These are phyloP conservation scores for Apocynum venetum DNA, from an alignment of 257 asterid species.

Conservation along the genomic window DNA sequence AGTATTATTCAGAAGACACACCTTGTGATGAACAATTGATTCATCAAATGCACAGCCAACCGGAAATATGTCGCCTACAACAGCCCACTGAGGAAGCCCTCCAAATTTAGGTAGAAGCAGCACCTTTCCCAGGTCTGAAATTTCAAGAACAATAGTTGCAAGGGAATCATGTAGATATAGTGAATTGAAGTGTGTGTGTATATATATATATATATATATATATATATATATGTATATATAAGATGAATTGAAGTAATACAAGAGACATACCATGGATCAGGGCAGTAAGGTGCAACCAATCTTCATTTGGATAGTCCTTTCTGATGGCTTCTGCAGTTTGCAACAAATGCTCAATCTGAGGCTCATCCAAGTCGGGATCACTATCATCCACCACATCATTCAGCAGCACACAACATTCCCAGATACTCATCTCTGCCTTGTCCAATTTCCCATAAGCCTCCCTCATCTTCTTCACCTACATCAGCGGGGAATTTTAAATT, in stretches of 20 bases:
- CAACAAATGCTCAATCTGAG: slow-evolving; percentile 44
- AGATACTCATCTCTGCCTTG: slow-evolving; percentile 40
- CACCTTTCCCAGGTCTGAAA: slow-evolving; percentile 42
- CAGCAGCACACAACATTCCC: slow-evolving; percentile 51
- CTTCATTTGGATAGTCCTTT: slow-evolving; percentile 40
- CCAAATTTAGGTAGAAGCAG: slow-evolving; percentile 40
- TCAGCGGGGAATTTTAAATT: background rate
- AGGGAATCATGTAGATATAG: background rate
- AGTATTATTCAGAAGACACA: background rate
- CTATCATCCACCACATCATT: slow-evolving; percentile 44
- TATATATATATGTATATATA: too few relatives aligned
- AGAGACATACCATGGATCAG: slow-evolving; percentile 35
- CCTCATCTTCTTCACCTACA: slow-evolving; percentile 34
- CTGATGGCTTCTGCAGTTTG: slow-evolving; percentile 52
- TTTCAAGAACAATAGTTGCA: background rate
- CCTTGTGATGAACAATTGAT: slow-evolving; percentile 39
- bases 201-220: too few relatives aligned
- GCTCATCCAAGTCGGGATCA: slow-evolving; percentile 51
- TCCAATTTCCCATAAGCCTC: slow-evolving; percentile 31
- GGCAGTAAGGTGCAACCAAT: slow-evolving; percentile 48
- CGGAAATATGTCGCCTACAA: slow-evolving; percentile 48
- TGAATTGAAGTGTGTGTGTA: too few relatives aligned
- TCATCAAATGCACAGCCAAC: slow-evolving; percentile 52
- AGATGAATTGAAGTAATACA: too few relatives aligned
- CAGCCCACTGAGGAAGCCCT: slow-evolving; percentile 47